A percentile compares a stretch with the other conserved stretches of the same genome.
Conservation (phyloP, 1,139 yeast genomes). For the Sugiyamaella xylanicola region DNA sequence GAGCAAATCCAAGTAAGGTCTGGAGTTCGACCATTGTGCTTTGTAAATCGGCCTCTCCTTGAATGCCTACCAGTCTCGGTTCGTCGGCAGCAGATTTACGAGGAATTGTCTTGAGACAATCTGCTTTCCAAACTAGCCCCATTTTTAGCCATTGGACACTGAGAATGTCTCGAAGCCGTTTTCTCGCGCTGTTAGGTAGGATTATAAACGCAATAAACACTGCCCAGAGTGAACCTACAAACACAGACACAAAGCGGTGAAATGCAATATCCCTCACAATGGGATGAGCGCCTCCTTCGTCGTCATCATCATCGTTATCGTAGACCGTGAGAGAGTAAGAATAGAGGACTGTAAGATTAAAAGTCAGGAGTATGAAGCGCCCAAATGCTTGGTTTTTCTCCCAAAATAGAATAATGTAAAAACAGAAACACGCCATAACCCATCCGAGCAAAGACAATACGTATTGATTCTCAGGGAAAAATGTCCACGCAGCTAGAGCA, state of each 20-base stretch:
- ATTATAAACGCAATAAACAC: conserved; percentile 59
- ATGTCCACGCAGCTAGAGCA: conserved; percentile 62
- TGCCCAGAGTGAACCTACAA: conserved; percentile 78
- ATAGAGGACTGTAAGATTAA: conserved; percentile 76
- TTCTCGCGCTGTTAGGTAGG: conserved; percentile 75
- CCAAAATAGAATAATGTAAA: conserved; percentile 71
- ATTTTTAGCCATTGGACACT: conserved; percentile 74
- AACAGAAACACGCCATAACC: conserved; percentile 62
- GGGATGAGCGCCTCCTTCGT: conserved; percentile 72
- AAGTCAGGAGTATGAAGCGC: conserved; percentile 72
- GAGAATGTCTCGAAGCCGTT: conserved; percentile 63
- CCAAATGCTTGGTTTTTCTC: conserved; percentile 49
- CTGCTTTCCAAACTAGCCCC: conserved; percentile 81
- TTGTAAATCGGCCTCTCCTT: conserved; percentile 45
- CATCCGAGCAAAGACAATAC: conserved; percentile 62
- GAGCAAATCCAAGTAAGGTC: conserved; percentile 66
- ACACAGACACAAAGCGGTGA: conserved; percentile 73
- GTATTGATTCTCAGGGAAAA: conserved; percentile 59
- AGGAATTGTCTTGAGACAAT: conserved; percentile 47
- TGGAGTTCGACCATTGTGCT: conserved; percentile 64
- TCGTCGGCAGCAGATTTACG: conserved; percentile 26
- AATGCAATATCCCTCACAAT: conserved; percentile 75
- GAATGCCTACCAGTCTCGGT: conserved; percentile 33
- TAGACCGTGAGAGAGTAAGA: conserved; percentile 68
- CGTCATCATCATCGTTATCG: conserved; percentile 58